Base-by-base conservation (phyloP, 169 alveolate species). In the Eimeria sp. region DNA sequence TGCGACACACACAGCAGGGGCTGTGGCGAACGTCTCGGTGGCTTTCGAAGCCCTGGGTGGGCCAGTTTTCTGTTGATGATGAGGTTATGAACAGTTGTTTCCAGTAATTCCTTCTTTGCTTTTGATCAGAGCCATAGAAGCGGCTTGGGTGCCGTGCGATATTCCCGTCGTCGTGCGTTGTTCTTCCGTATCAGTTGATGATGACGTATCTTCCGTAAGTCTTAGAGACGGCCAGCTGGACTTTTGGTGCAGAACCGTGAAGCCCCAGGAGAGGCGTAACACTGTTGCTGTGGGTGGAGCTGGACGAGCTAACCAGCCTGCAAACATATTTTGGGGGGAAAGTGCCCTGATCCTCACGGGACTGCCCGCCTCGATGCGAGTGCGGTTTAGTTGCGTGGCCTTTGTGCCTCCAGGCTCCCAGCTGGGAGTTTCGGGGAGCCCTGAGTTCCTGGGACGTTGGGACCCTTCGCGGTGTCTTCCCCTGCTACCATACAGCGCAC, bases 381-480 rank as follows among this genome's bases (percentile, higher is more conserved):
- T 93, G 11, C 93, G 96, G 30, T 93, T 93, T 63, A 93, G 96
- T 63, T 88, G 90, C 82, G 89, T 83, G 47, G 96, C 96, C 25
- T 93, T 83, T 54, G 96, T 93, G 58, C 96, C 96, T 14, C 96
- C 96, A 45, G 90, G 87, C 47, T 83, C 96, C 47, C 96, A 93
- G 70, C 63, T 93, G 67, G 96, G 96, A 73, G 96, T 93, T 16
- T 76, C 84, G 34, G 96, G 96, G 86, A 49, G 91, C 70, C 94
- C 96, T 34, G 76, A 75, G 25, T 93, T 93, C 78, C 88, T 93
- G 5, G 96, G 96, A 25, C 57, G 65, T 25, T 93, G 96, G 96
- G 84, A 84, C 57, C 89, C 90, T 40, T 73, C 67, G 6, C 86
- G 61, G 30, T 93, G 96, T 58, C 76, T 93, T 49, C 96, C 96